Base-by-base conservation (phyloP, 2,329 filamentous ascomycete genomes). In the Capronia coronata region DNA sequence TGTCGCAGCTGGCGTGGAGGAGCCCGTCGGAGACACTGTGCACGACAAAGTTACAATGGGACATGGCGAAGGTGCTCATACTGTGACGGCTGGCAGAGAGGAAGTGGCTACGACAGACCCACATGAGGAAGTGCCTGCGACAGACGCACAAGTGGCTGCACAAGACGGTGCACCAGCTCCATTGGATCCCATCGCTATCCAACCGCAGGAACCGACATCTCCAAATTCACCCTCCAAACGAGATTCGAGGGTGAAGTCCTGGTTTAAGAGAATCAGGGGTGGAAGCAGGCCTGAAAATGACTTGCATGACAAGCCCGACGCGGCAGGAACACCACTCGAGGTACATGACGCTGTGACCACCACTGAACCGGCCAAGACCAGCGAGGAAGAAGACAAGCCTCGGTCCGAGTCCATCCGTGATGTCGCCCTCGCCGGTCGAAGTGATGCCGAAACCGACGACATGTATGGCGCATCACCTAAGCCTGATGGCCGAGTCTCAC, bases 391-490 rank as follows among this genome's bases (percentile, higher is more conserved):
- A 23, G 54, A 51, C 14, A 48, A 39, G 11, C 48, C 46, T 7
- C 30, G 43, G 14, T 51, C 52, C 2, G 55, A 55, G 23, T 62
- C 59, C 8, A 54, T 59, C 25, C 58, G 59, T 10, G 59, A 62
- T 42, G 57, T 62, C 30, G 59, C 59, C 4, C 49, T 62, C 14
- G 59, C 58, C 22, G 59, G 59, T 34, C 43, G 56, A 21, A 49
- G 51, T 23, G 52, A 54, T 13, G 47, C 48, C 19, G 59, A 61
- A 46, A 52, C 52, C 4, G 52, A 59, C 29, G 59, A 61, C 41
- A 46, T 61, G 51, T 61, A 61, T 32, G 56, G 55, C 10, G 51
- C 48, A 7, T 53, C 55, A 16, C 48, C 45, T 10, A 46, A 46
- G 29, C 29, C 52, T 7, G 34, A 34, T 9, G 38, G 45, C 35